These are phyloP conservation scores for Phytophthora uliginosa DNA, from an alignment of 352 stramenopile species.

Conservation along the genomic window DNA sequence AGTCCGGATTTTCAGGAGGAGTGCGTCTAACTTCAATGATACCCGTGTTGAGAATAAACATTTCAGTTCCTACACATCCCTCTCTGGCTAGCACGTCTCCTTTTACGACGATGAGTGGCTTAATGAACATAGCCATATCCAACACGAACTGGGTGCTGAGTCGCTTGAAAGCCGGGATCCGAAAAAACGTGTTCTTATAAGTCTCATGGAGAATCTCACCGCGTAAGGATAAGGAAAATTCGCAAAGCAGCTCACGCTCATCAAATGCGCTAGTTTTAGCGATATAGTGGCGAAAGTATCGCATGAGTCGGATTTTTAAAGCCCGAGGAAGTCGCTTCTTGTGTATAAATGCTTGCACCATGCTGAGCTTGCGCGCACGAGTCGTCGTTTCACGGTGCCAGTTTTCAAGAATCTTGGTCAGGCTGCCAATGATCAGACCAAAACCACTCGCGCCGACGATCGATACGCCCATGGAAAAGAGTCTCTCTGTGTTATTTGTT, in stretches of 20 bases:
- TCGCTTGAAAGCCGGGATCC: slow-evolving; percentile 74
- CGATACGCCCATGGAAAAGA: slow-evolving; percentile 79
- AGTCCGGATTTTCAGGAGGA: slow-evolving; percentile 56
- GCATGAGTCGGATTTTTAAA: slow-evolving; percentile 61
- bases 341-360: slow-evolving; percentile 72
- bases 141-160: slow-evolving; percentile 85
- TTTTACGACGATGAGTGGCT: slow-evolving; percentile 76
- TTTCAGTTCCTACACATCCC: slow-evolving; percentile 75
- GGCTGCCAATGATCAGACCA: slow-evolving; percentile 86
- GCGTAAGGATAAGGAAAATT: slow-evolving; percentile 81
- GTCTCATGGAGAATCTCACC: slow-evolving; percentile 83
- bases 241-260: slow-evolving; percentile 77
- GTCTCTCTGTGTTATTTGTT: slow-evolving; percentile 71
- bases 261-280: slow-evolving; percentile 82
- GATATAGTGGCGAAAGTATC: slow-evolving; percentile 88
- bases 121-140: slow-evolving; percentile 91
- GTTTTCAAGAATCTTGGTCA: slow-evolving; percentile 87
- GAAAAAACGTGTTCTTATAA: slow-evolving; percentile 81
- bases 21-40: slow-evolving; percentile 79
- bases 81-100: slow-evolving; percentile 75
- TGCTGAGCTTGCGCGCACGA: slow-evolving; percentile 64
- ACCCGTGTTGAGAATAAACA: slow-evolving; percentile 86
- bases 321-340: slow-evolving; percentile 68
- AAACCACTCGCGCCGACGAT: slow-evolving; percentile 83
- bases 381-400: slow-evolving; percentile 76